phyloP scores from a whole-genome alignment of 2,329 filamentous ascomycete species.

The Cordyceps cateniannulata region DNA sequence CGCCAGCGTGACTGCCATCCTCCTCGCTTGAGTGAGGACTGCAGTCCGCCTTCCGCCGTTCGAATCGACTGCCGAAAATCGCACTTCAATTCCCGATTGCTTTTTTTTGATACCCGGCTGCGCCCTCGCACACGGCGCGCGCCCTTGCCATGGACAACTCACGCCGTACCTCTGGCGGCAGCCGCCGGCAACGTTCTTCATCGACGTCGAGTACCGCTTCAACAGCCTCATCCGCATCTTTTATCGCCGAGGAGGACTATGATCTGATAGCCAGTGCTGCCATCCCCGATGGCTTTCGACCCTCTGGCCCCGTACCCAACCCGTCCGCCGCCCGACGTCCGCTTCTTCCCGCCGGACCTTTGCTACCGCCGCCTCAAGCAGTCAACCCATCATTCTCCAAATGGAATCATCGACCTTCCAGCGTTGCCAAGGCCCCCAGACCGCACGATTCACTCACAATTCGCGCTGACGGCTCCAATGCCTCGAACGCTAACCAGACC shows the following conservation, averaged over 20 bases:
- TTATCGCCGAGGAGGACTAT: conserved; percentile 39
- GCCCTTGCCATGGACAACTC: conserved; percentile 10
- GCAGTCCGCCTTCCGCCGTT: conserved; percentile 3
- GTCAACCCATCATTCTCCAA: conserved; percentile 20
- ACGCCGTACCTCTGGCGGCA: conserved; percentile 5
- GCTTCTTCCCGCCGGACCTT: conserved; percentile 13
- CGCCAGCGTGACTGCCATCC: conserved; percentile 8
- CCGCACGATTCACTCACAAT: conserved; percentile 44
- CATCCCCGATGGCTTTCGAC: conserved; percentile 48
- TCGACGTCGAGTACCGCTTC: conserved; percentile 4
- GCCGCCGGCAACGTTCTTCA: conserved; percentile 7
- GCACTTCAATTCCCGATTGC: neutral
- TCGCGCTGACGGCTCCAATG: conserved; percentile 42
- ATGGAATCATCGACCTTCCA: conserved; percentile 40
- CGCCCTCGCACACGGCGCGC: neutral
- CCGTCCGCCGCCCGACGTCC: neutral
- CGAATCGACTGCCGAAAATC: neutral
- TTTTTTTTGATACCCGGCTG: neutral
- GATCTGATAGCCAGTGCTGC: conserved; percentile 42
- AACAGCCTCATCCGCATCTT: conserved; percentile 6
- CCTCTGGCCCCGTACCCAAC: conserved; percentile 16
- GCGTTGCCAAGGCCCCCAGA: conserved; percentile 47
- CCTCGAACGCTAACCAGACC: conserved; percentile 24
- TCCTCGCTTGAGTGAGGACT: conserved; percentile 2
- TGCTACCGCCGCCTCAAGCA: conserved; percentile 15